phyloP scores from a whole-genome alignment of 495 filamentous ascomycete genomes.

The Hypoxylon cercidicola region DNA sequence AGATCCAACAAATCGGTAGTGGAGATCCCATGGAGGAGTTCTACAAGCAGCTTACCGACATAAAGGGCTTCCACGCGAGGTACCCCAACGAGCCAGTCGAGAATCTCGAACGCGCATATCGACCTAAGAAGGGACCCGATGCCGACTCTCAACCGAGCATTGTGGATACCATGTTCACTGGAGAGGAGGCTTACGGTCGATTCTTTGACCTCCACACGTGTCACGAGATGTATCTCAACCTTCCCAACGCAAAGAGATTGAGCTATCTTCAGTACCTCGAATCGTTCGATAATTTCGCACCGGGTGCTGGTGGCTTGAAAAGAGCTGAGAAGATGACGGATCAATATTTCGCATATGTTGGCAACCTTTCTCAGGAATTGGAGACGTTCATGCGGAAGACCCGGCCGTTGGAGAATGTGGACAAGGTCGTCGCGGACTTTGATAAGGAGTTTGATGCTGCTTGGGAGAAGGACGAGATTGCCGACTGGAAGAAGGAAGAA shows the following conservation, averaged over 20 bases:
- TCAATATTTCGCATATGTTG: slow-evolving; percentile 89
- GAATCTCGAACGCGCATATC: slow-evolving; percentile 92
- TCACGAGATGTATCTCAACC: slow-evolving; percentile 90
- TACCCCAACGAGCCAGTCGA: slow-evolving; percentile 96
- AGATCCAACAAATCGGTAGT: slow-evolving; percentile 83
- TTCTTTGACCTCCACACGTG: slow-evolving; percentile 86
- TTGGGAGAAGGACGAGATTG: slow-evolving; percentile 81
- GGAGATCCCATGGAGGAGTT: slow-evolving; percentile 94
- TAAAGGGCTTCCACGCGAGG: slow-evolving; percentile 86
- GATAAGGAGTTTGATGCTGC: slow-evolving; percentile 84
- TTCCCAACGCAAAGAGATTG: slow-evolving; percentile 82
- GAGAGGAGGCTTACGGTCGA: slow-evolving; percentile 90
- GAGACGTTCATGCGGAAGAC: slow-evolving; percentile 86
- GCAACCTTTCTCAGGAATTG: slow-evolving; percentile 80
- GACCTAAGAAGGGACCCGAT: slow-evolving; percentile 65
- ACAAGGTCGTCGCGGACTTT: slow-evolving; percentile 77
- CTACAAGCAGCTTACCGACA: slow-evolving; percentile 80
- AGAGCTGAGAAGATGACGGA: slow-evolving; percentile 86
- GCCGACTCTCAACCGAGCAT: slow-evolving; percentile 76
- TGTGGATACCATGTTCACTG: slow-evolving; percentile 92
- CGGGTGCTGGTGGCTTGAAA: slow-evolving; percentile 75
- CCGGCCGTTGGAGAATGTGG: slow-evolving; percentile 82
- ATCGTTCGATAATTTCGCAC: slow-evolving; percentile 84
- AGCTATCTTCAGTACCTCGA: slow-evolving; percentile 93
- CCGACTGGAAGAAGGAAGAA: slow-evolving; percentile 78